These are phyloP conservation scores for Fraxinus quadrangulata DNA, from an alignment of 257 asterid genomes.

Conservation along the genomic window DNA sequence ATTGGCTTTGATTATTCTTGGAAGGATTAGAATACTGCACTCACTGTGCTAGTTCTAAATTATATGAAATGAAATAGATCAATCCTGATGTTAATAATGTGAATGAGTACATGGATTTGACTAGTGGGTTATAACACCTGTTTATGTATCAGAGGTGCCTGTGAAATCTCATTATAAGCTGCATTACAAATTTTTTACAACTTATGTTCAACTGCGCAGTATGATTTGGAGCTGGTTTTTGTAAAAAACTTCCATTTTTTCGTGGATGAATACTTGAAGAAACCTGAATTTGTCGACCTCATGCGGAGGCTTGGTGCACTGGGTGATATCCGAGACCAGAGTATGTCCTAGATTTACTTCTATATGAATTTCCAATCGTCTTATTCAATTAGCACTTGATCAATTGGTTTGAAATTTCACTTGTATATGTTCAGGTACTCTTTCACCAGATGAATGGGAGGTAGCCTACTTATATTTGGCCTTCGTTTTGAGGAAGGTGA, in stretches of 20 bases:
- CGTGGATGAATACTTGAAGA: conserved; percentile 89
- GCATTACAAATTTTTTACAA: conserved; percentile 15
- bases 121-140: background rate
- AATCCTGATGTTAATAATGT: background rate
- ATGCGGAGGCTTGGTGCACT: conserved; percentile 95
- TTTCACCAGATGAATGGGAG: conserved; percentile 96
- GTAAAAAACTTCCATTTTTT: conserved; percentile 75
- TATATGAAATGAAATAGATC: background rate
- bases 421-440: conserved; percentile 53
- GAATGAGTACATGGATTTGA: background rate
- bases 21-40: background rate
- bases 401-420: conserved; percentile 11
- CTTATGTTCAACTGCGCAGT: conserved; percentile 42
- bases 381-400: background rate
- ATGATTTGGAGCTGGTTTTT: conserved; percentile 83
- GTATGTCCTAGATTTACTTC: conserved; percentile 39
- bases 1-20: background rate
- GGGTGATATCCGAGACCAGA: conserved; percentile 83
- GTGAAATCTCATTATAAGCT: background rate
- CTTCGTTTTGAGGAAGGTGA: conserved; percentile 80
- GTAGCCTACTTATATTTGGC: conserved; percentile 85
- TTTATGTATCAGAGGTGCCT: background rate
- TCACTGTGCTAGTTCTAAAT: background rate
- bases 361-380: background rate
- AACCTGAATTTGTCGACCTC: conserved; percentile 80